Percentiles rank a stretch among this genome's conserved stretches.
Evolutionary conservation across 805 yeast genomes (phyloP).

Genomic region (Metschnikowia shivogae): DNA sequence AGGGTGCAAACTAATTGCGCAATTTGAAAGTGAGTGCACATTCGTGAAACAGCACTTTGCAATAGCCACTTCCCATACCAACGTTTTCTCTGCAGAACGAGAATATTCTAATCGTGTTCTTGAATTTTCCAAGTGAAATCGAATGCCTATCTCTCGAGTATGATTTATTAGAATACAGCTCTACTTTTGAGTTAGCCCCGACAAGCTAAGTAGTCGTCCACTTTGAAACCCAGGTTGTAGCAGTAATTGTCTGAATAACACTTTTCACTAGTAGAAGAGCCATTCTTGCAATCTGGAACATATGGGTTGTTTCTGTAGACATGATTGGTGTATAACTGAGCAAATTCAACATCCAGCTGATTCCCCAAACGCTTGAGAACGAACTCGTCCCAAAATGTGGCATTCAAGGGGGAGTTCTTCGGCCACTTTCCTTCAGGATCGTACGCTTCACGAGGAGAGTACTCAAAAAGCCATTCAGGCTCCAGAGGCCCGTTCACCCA

Average conservation of each 20-base stretch:
- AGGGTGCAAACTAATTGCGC: not conserved
- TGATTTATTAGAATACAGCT: not conserved
- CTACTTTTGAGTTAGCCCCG: conserved; percentile 1
- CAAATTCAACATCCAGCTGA: conserved; percentile 34
- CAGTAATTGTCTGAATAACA: conserved; percentile 18
- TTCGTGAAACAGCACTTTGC: not conserved
- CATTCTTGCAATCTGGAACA: conserved; percentile 34
- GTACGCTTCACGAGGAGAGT: conserved; percentile 59
- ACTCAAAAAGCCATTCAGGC: conserved; percentile 60
- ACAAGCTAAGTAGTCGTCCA: conserved; percentile 14
- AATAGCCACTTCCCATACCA: not conserved
- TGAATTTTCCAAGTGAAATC: too few relatives aligned
- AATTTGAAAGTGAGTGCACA: not conserved
- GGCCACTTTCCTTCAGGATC: conserved; percentile 57
- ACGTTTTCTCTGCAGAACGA: too few relatives aligned
- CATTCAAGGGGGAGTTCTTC: conserved; percentile 53
- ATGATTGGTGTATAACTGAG: conserved; percentile 48
- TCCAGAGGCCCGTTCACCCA: conserved; percentile 50
- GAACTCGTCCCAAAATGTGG: conserved; percentile 57
- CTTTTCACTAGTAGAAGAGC: conserved; percentile 8
- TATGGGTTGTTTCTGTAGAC: conserved; percentile 55
- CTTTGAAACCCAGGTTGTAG: conserved; percentile 14
- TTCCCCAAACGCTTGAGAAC: conserved; percentile 46
- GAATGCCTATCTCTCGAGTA: too few relatives aligned
- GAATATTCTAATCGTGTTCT: too few relatives aligned